phyloP scores from a whole-genome alignment of 2,329 filamentous ascomycete genomes.

The Cladosporium phlei region DNA sequence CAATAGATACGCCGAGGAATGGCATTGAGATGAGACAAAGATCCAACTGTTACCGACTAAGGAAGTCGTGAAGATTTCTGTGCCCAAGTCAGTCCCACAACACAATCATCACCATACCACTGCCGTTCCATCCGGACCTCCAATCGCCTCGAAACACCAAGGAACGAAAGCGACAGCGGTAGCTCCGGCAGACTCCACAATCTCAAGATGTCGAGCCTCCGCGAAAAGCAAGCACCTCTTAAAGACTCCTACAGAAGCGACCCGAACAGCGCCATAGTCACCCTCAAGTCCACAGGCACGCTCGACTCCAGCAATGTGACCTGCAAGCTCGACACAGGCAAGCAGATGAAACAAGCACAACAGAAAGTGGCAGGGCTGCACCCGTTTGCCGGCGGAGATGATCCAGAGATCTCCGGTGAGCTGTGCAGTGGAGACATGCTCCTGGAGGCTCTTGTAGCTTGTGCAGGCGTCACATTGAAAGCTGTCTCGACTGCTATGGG shows the following conservation, averaged over 20 bases:
- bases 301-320: slow-evolving; percentile 44
- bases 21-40: too few relatives aligned
- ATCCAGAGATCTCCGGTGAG: slow-evolving; percentile 41
- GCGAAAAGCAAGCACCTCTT: slow-evolving; percentile 46
- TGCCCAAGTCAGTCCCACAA: too few relatives aligned
- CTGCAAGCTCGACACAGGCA: slow-evolving; percentile 43
- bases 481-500: slow-evolving; percentile 46
- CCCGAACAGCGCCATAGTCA: slow-evolving; percentile 43
- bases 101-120: too few relatives aligned
- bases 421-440: slow-evolving; percentile 49
- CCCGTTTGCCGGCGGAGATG: slow-evolving; percentile 44
- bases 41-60: too few relatives aligned
- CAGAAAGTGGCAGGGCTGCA: slow-evolving; percentile 45
- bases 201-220: too few relatives aligned
- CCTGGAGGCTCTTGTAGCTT: slow-evolving; percentile 47
- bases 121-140: too few relatives aligned
- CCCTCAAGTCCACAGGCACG: slow-evolving; percentile 41
- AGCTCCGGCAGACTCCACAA: too few relatives aligned
- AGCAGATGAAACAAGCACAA: slow-evolving; percentile 37
- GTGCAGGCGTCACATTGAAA: slow-evolving; percentile 48
- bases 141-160: too few relatives aligned
- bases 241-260: slow-evolving; percentile 43
- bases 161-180: too few relatives aligned
- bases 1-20: too few relatives aligned
- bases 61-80: too few relatives aligned